A percentile compares a stretch with the other conserved stretches of the same genome.
Conservation (phyloP, 2,329 filamentous ascomycete species). For the Neoscytalidium dimidiatum region DNA sequence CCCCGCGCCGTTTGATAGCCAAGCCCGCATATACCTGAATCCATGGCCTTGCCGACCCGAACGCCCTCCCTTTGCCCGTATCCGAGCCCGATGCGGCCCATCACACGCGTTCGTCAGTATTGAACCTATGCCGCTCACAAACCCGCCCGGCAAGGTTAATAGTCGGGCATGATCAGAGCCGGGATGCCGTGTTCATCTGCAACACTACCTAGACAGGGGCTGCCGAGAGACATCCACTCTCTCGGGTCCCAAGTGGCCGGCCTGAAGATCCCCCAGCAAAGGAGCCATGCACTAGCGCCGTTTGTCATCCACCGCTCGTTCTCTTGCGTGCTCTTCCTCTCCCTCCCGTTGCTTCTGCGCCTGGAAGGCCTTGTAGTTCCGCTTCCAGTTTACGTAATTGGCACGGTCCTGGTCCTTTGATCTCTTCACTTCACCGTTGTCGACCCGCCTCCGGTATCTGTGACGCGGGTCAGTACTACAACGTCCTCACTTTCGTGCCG, state of each 20-base stretch:
- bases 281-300: background rate
- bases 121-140: background rate
- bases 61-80: background rate
- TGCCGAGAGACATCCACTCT: background rate
- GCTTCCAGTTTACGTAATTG: constrained; percentile 7
- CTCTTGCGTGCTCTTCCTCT: background rate
- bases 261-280: background rate
- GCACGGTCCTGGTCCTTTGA: background rate
- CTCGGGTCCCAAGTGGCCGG: background rate
- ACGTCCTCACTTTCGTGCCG: background rate
- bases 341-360: background rate
- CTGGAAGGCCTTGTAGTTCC: background rate
- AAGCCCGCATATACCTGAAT: background rate
- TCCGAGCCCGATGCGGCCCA: too few species aligned
- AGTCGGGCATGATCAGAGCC: constrained; percentile 4
- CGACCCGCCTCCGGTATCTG: constrained; percentile 3
- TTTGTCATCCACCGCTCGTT: background rate
- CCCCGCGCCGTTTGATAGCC: background rate
- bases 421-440: background rate
- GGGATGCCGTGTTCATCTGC: background rate
- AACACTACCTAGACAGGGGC: background rate
- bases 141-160: background rate
- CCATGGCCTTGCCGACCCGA: background rate
- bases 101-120: background rate
- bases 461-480: background rate